Percentiles rank a stretch among this genome's conserved stretches.
These are phyloP conservation scores for Xerocomellus intermedius DNA, from an alignment of 768 basidiomycete genomes.

Conservation along the genomic window DNA sequence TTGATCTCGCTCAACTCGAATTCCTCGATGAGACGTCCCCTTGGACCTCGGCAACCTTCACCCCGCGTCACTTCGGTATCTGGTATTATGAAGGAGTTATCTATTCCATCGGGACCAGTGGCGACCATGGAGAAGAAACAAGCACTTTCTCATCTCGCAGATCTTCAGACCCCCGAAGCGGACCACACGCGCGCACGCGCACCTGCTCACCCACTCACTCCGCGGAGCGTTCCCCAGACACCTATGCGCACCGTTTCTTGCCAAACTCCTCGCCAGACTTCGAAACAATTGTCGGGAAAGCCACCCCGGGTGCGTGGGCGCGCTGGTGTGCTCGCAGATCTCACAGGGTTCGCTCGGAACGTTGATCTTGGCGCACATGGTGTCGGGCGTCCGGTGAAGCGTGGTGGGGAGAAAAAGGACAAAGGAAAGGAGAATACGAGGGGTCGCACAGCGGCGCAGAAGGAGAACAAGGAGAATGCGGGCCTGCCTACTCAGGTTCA, in stretches of 20 bases:
- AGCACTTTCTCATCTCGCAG: neutral
- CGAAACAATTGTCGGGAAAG: slow-evolving; percentile 29
- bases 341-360: slow-evolving; percentile 38
- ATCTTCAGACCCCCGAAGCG: neutral
- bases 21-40: slow-evolving; percentile 25
- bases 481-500: slow-evolving; percentile 1
- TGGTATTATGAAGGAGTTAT: neutral
- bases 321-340: slow-evolving; percentile 38
- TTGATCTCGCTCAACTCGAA: slow-evolving; percentile 17
- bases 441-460: slow-evolving; percentile 12
- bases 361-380: slow-evolving; percentile 32
- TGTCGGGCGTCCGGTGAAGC: slow-evolving; percentile 19
- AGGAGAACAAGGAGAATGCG: slow-evolving; percentile 32
- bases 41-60: slow-evolving; percentile 22
- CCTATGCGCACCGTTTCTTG: slow-evolving; percentile 23
- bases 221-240: slow-evolving; percentile 2
- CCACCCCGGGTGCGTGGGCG: slow-evolving; percentile 28
- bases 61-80: slow-evolving; percentile 7
- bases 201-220: neutral
- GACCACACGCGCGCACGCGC: slow-evolving; percentile 14
- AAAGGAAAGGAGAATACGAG: slow-evolving; percentile 23
- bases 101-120: neutral
- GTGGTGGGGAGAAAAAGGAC: slow-evolving; percentile 30
- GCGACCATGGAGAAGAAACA: slow-evolving; percentile 7
- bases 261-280: slow-evolving; percentile 10